These are phyloP conservation scores for Medicago lupulina DNA, from an alignment of 306 rosid species.

Conservation along the genomic window DNA sequence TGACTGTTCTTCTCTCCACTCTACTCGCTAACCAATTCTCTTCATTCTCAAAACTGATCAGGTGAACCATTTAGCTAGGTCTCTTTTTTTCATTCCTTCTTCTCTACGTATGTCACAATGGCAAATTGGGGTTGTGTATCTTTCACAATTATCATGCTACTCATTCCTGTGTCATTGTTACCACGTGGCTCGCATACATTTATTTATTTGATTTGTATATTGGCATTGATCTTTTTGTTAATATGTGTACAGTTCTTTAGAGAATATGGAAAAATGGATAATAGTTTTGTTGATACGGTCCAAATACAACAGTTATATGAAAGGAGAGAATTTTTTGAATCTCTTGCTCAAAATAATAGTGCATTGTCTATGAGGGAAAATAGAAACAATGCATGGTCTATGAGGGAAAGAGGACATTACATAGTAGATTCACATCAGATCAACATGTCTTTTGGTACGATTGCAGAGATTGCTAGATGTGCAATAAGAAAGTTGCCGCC, in stretches of 20 bases:
- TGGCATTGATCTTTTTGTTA: background rate
- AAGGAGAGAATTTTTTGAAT: background rate
- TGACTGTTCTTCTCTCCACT: background rate
- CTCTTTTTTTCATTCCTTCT: too few relatives aligned
- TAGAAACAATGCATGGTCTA: background rate
- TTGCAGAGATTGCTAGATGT: background rate
- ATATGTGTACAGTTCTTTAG: background rate
- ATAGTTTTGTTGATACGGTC: background rate
- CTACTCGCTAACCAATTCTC: background rate
- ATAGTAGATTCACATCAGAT: background rate
- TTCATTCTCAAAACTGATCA: background rate
- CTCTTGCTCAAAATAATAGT: too few relatives aligned
- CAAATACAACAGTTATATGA: background rate
- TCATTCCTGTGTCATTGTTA: background rate
- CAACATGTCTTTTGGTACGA: background rate
- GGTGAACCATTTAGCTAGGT: background rate
- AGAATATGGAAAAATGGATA: background rate
- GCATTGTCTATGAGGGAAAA: too few relatives aligned
- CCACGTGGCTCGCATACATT: background rate
- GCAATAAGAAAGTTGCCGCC: conserved; percentile 28
- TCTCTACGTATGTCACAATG: background rate
- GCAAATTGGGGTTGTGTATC: background rate
- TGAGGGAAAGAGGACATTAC: background rate
- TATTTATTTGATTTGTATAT: background rate
- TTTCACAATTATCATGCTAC: background rate